Percentiles rank a stretch among this genome's conserved stretches.
phyloP scores from a whole-genome alignment of 306 rosid species.

The Hippophae rhamnoides region DNA sequence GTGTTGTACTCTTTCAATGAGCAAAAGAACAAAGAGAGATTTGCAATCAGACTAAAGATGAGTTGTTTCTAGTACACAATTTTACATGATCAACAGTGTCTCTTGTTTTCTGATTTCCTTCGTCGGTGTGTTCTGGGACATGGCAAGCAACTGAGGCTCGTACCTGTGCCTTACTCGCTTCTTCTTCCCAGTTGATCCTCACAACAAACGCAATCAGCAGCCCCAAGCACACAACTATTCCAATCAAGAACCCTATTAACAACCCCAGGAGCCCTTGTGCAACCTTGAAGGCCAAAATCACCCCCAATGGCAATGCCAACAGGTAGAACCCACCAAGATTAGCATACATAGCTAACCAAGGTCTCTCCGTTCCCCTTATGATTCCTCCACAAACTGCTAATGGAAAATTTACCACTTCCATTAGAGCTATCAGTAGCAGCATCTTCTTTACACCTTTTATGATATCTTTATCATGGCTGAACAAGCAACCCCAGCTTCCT shows the following conservation, averaged over 20 bases:
- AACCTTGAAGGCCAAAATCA: conserved; percentile 56
- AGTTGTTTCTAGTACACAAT: neutral
- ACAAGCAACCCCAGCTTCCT: conserved; percentile 70
- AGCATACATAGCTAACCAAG: conserved; percentile 70
- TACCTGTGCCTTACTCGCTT: conserved; percentile 49
- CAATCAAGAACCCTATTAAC: conserved; percentile 50
- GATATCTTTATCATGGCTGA: conserved; percentile 44
- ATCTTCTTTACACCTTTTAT: conserved; percentile 58
- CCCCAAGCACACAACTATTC: conserved; percentile 34
- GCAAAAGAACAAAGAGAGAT: too few relatives aligned
- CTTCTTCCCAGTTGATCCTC: conserved; percentile 53
- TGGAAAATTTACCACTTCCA: conserved; percentile 72
- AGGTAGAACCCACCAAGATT: conserved; percentile 69
- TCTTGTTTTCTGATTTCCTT: conserved; percentile 13
- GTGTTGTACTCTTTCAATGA: too few relatives aligned
- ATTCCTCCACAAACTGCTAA: conserved; percentile 75
- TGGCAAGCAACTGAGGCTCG: conserved; percentile 23
- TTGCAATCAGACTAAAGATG: neutral
- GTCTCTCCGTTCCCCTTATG: conserved; percentile 64
- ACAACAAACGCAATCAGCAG: conserved; percentile 35
- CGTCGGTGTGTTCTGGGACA: conserved; percentile 11
- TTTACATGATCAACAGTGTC: conserved; percentile 8
- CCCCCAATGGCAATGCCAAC: conserved; percentile 63
- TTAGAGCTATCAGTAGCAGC: conserved; percentile 62
- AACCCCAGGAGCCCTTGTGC: conserved; percentile 56